Base-by-base conservation (phyloP, 164 flowering plant species). In the Dillenia suffruticosa region DNA sequence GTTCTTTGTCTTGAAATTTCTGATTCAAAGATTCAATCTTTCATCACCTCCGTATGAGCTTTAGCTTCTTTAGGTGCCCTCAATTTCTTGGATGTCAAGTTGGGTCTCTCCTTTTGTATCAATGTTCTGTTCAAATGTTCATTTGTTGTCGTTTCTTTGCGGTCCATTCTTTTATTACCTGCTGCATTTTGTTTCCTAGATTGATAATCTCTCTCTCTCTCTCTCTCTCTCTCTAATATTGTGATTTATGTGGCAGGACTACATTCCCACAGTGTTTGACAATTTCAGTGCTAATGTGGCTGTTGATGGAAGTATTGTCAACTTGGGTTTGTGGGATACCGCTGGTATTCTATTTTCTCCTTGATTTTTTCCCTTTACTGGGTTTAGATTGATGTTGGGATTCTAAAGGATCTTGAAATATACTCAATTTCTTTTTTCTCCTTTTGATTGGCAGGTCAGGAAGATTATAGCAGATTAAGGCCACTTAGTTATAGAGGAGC, bases 401-500 rank as follows among this genome's bases (percentile, higher is more conserved):
- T 24, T 44, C 40, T 32, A 32, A 32, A 32, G 6, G 40, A 32
- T 32, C 40, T 32, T 5, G 40, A 32, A 32, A 32, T 47, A 47
- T 12, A 49, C 2, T 9, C 17, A 22, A 3, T 26, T 46, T 63
- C 45, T n/a, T 48, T 52, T 53, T 64, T 12, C 15, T 47, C 13
- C 60, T 57, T 65, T 40, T 67, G 63, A 51, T 68, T 68, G 58
- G 49, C 68, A 95, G 99, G 99, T 43, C 99, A 95, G 76, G 99
- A 95, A 74, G 99, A 95, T 74, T 95, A 95, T 64, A 95, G 97
- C 76, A 86, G 99, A 62, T 75, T 95, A 74, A 92, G 99, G 81
- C 99, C 99, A 67, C 74, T 95, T 68, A 95, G 99, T 71, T 95
- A 95, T 71, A 85, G 99, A 75, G 96, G 97, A 59, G 97, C 99